These are phyloP conservation scores for Gossypioides kirkii DNA, from an alignment of 345 rosid genomes.

Conservation along the genomic window DNA sequence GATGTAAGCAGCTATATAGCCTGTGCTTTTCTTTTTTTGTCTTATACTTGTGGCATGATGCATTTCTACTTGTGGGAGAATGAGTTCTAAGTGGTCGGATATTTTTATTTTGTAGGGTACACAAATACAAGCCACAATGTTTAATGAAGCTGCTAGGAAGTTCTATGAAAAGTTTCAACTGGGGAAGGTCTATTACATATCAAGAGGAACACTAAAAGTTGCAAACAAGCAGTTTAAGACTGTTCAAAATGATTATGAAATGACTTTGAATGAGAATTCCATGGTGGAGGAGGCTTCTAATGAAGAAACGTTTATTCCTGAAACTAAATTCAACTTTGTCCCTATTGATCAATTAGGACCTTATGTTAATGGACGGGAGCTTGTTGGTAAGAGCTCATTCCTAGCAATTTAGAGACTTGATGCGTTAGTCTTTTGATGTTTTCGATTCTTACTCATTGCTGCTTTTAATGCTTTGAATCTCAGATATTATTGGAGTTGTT, in stretches of 20 bases:
- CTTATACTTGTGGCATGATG: too few relatives aligned
- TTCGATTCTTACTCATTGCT: not conserved
- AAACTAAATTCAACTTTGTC: slow-evolving; percentile 72
- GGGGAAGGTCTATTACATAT: slow-evolving; percentile 85
- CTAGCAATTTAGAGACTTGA: not conserved
- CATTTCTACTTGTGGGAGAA: not conserved
- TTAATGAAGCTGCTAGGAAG: slow-evolving; percentile 83
- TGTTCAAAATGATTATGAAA: slow-evolving; percentile 87
- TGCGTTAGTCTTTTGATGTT: not conserved
- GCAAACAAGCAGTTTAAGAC: slow-evolving; percentile 91
- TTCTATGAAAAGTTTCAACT: slow-evolving; percentile 66
- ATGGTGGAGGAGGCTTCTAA: slow-evolving; percentile 73
- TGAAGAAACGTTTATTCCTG: slow-evolving; percentile 68
- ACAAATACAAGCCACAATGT: slow-evolving; percentile 95
- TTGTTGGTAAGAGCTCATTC: slow-evolving; percentile 53
- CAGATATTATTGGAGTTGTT: slow-evolving; percentile 85
- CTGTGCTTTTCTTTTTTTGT: not conserved
- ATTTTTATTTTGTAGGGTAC: slow-evolving; percentile 51
- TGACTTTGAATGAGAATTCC: slow-evolving; percentile 83
- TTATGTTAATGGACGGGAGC: slow-evolving; percentile 61
- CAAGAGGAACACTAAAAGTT: slow-evolving; percentile 71
- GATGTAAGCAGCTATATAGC: slow-evolving; percentile 46
- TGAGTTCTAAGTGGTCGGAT: not conserved
- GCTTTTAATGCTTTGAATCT: not conserved
- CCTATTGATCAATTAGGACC: slow-evolving; percentile 77